Base-by-base conservation (phyloP, 2,329 filamentous ascomycete species). In the Ceratocystis diversiconidia region DNA sequence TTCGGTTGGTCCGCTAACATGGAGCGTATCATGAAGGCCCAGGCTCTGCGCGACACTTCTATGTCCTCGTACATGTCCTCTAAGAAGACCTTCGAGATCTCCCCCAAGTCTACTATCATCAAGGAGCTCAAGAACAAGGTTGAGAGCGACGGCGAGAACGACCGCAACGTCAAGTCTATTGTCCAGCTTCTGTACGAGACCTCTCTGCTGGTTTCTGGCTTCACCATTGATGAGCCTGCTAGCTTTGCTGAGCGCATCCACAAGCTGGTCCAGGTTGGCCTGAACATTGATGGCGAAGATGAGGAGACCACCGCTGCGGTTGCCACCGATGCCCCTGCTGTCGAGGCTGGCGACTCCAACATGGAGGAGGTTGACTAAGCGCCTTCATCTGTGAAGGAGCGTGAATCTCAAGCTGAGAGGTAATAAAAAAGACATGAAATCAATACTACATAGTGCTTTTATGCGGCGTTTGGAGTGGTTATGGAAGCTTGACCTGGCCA, bases 21-120 rank as follows among this genome's bases (percentile, higher is more conserved):
- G 94, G 94, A 99, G 86, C 94, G 94, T 84, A 99, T 99, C 87
- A 99, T 99, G 94, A 99, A 99, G 88, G 94, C 94, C 32, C 94
- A 99, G 84, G 94, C 94, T 75, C 92, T 99, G 74, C 94, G 94
- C 82, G 94, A 99, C 82, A 99, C 94, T 72, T 96, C 92, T 74
- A 99, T 99, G 94, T 90, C 85, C 80, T 95, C 90, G 73, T 99
- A 99, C 89, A 99, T 99, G 94, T 95, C 90, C 71, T 97, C 92
- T 77, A 99, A 99, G 92, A 99, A 99, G 90, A 99, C 94, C 41
- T 97, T 99, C 72, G 94, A 99, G 84, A 97, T 99, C 80, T 97
- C 94, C n/a, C 94, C 94, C 78, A 92, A 94, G 85, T 96, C 90
- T 73, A 76, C 90, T 71, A 99, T 99, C 79, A 86, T 99, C 83